Evolutionary conservation across 1,284 basidiomycete genomes (phyloP).

Genomic region (Mrakiaceae sp.): DNA sequence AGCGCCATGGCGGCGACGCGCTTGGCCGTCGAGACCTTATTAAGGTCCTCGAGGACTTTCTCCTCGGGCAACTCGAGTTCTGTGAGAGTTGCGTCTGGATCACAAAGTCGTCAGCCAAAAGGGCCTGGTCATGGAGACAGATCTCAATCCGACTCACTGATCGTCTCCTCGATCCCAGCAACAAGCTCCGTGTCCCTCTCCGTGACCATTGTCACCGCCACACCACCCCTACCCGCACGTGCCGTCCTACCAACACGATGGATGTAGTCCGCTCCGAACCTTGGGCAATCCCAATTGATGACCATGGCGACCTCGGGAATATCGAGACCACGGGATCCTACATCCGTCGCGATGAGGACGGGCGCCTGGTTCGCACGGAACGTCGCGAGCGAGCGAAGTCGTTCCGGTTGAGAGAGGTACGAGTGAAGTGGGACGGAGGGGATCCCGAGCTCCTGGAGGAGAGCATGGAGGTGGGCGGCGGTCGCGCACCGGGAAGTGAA

Average conservation of each 20-base stretch:
- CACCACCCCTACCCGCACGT: conserved; percentile 77
- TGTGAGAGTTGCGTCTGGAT: conserved; percentile 55
- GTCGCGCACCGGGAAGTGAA: conserved; percentile 82
- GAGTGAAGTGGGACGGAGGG: conserved; percentile 86
- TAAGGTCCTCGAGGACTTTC: conserved; percentile 73
- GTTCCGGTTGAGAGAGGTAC: conserved; percentile 77
- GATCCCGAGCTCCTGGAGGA: conserved; percentile 69
- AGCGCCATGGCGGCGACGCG: conserved; percentile 90
- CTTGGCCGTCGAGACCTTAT: conserved; percentile 81
- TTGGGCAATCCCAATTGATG: conserved; percentile 89
- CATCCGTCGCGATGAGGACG: conserved; percentile 87
- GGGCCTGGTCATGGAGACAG: background rate
- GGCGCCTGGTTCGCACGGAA: conserved; percentile 83
- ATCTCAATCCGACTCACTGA: conserved; percentile 45
- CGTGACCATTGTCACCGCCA: conserved; percentile 88
- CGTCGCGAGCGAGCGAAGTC: conserved; percentile 68
- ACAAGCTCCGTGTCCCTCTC: conserved; percentile 84
- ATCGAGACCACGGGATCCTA: conserved; percentile 86
- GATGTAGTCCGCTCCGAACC: conserved; percentile 45
- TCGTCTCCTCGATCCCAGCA: conserved; percentile 70
- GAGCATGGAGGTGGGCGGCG: conserved; percentile 73
- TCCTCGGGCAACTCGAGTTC: conserved; percentile 69
- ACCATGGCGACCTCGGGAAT: conserved; percentile 92
- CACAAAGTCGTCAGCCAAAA: background rate
- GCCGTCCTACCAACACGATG: conserved; percentile 70